These are phyloP conservation scores for Parietaria judaica DNA, from an alignment of 306 rosid genomes.

Conservation along the genomic window DNA sequence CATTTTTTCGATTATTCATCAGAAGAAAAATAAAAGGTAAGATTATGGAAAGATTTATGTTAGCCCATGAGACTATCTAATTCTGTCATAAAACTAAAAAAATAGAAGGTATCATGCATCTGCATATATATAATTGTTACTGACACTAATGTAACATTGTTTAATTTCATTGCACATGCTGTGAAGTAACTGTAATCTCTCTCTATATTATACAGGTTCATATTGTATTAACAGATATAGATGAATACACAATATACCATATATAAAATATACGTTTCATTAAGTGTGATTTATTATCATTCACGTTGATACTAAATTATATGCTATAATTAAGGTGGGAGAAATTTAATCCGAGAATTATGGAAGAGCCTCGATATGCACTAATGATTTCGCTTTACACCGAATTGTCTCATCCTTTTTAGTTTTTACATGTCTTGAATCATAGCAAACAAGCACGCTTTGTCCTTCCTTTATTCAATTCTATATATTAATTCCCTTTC, in stretches of 20 bases:
- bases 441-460: constrained; percentile 61
- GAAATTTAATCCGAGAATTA: constrained; percentile 31
- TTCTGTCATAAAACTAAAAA: too few species aligned
- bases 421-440: constrained; percentile 23
- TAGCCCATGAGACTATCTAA: too few species aligned
- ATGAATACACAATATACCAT: neutral
- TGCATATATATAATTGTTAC: too few species aligned
- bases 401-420: constrained; percentile 42
- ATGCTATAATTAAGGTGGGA: neutral
- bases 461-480: constrained; percentile 15
- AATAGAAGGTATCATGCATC: too few species aligned
- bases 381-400: constrained; percentile 43
- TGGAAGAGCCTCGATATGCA: constrained; percentile 21
- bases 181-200: too few species aligned
- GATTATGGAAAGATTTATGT: too few species aligned
- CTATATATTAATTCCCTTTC: constrained; percentile 3
- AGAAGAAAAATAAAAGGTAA: too few species aligned
- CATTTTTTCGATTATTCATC: too few species aligned
- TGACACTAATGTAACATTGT: too few species aligned
- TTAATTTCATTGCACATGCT: too few species aligned
- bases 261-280: neutral
- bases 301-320: neutral
- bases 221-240: neutral
- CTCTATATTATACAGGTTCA: too few species aligned
- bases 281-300: neutral